These are phyloP conservation scores for Gaeumannomyces tritici DNA, from an alignment of 2,329 filamentous ascomycete genomes.

Conservation along the genomic window DNA sequence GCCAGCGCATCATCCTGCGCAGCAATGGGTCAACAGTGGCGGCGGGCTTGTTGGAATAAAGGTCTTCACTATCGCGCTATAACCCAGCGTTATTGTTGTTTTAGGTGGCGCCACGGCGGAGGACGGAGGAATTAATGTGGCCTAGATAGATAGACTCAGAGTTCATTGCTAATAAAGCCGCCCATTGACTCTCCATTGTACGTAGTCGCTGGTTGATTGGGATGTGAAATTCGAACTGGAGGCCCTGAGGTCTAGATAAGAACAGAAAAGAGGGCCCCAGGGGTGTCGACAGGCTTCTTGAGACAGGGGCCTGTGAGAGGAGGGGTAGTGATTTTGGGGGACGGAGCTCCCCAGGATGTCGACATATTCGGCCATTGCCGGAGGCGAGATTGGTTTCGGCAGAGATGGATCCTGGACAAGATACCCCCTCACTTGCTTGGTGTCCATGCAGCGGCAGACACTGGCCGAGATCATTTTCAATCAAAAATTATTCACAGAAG, in stretches of 20 bases:
- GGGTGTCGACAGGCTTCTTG: not conserved
- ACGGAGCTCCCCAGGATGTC: not conserved
- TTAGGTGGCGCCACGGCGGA: not conserved
- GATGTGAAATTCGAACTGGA: not conserved
- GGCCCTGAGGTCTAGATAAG: not conserved
- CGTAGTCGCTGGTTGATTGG: too few species aligned
- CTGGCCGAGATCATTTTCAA: too few species aligned
- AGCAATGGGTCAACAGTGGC: slow-evolving; percentile 77
- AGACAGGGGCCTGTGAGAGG: not conserved
- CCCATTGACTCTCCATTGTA: not conserved
- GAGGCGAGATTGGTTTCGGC: not conserved
- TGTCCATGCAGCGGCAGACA: not conserved
- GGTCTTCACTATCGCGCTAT: not conserved
- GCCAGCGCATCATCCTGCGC: slow-evolving; percentile 71
- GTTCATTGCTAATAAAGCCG: not conserved
- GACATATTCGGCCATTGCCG: not conserved
- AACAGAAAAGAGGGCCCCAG: not conserved
- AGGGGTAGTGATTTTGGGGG: not conserved
- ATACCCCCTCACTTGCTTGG: too few species aligned
- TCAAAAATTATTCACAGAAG: too few species aligned
- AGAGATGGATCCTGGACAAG: not conserved
- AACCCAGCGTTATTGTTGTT: too few species aligned
- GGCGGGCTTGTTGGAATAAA: slow-evolving; percentile 71
- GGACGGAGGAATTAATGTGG: not conserved
- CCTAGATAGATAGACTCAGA: not conserved